These are phyloP conservation scores for Pseudocercospora ulei DNA, from an alignment of 2,329 filamentous ascomycete genomes.

Conservation along the genomic window DNA sequence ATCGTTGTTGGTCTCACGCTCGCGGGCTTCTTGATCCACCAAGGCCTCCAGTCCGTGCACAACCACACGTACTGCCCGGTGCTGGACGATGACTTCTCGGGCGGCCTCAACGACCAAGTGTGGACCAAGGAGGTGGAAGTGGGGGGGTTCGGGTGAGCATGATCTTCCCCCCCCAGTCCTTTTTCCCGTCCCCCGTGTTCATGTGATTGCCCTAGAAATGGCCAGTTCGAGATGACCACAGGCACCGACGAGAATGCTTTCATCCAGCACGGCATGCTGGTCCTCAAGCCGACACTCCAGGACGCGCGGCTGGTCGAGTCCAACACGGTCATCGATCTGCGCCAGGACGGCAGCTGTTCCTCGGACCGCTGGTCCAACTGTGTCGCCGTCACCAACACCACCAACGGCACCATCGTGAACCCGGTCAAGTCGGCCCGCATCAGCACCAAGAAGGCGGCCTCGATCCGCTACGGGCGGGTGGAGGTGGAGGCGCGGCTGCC, in stretches of 20 bases:
- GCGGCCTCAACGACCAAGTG: slow-evolving; percentile 46
- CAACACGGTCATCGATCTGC: slow-evolving; percentile 59
- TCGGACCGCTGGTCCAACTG: slow-evolving; percentile 53
- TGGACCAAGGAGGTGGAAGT: slow-evolving; percentile 69
- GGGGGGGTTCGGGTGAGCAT: slow-evolving; percentile 61
- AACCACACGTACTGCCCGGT: slow-evolving; percentile 64
- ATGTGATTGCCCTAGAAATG: slow-evolving; percentile 49
- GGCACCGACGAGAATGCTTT: slow-evolving; percentile 62
- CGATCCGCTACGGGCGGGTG: slow-evolving; percentile 70
- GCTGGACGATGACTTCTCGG: slow-evolving; percentile 56
- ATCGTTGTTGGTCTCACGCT: slow-evolving; percentile 58
- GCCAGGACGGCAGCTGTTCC: slow-evolving; percentile 57
- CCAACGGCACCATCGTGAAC: slow-evolving; percentile 66
- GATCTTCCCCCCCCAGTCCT: too few species aligned
- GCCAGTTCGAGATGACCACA: slow-evolving; percentile 72
- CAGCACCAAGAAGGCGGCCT: slow-evolving; percentile 59
- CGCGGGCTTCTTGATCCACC: slow-evolving; percentile 63
- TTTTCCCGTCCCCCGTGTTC: slow-evolving; percentile 10
- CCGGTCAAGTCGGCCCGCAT: slow-evolving; percentile 70
- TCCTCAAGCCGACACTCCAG: slow-evolving; percentile 70
- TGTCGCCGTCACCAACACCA: slow-evolving; percentile 62
- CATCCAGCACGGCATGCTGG: slow-evolving; percentile 56
- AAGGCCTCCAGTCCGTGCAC: slow-evolving; percentile 61
- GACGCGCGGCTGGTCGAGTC: slow-evolving; percentile 56
- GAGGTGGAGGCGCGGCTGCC: slow-evolving; percentile 71